A percentile compares a stretch with the other conserved stretches of the same genome.
These are phyloP conservation scores for Pleurotus sapidus DNA, from an alignment of 768 basidiomycete species.

Conservation along the genomic window DNA sequence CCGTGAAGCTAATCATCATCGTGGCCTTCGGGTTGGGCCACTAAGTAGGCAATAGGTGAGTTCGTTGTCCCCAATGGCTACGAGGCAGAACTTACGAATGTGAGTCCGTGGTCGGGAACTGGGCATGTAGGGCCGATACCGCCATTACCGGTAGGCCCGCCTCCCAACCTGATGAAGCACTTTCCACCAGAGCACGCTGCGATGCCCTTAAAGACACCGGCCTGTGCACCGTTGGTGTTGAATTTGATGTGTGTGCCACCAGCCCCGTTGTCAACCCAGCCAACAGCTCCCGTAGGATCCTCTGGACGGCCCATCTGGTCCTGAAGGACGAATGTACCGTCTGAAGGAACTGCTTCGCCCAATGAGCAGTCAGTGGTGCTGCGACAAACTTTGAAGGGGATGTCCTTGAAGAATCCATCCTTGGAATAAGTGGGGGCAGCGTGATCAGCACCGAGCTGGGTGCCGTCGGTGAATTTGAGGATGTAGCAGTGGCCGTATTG, in stretches of 20 bases:
- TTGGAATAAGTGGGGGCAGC: neutral
- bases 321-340: neutral
- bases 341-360: neutral
- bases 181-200: neutral
- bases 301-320: neutral
- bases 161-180: slow-evolving; percentile 1
- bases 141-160: neutral
- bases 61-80: neutral
- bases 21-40: neutral
- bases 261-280: neutral
- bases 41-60: neutral
- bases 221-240: neutral
- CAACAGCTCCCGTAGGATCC: neutral
- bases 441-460: slow-evolving; percentile 1
- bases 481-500: slow-evolving; percentile 3
- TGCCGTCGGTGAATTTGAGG: neutral
- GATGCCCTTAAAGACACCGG: neutral
- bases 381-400: neutral
- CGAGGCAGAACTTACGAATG: neutral
- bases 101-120: neutral
- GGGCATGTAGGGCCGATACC: neutral
- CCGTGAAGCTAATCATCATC: neutral
- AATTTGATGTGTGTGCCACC: neutral
- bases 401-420: slow-evolving; percentile 1
- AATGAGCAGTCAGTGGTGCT: neutral